Percentiles rank a stretch among this genome's conserved stretches.
Conservation (phyloP, 192 early-diverging fungal genomes). For the Coemansia sp. region DNA sequence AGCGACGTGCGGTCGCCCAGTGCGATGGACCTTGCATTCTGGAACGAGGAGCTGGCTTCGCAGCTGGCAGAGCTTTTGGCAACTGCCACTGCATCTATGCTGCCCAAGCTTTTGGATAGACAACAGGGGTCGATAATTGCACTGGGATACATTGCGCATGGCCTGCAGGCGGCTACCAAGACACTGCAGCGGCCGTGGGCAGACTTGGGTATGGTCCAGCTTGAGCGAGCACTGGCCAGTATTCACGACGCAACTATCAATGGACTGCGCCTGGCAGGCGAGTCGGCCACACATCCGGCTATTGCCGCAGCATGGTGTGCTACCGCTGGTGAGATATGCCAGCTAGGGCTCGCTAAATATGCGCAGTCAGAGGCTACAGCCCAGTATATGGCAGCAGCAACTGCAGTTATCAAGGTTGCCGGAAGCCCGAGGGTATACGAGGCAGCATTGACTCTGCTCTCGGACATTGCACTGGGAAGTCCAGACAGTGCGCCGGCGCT, state of each 20-base stretch:
- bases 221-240: neutral
- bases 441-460: slow-evolving; percentile 62
- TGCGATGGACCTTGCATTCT: slow-evolving; percentile 3
- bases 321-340: slow-evolving; percentile 71
- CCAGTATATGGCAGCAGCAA: slow-evolving; percentile 21
- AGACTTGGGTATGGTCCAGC: slow-evolving; percentile 12
- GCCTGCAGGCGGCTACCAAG: slow-evolving; percentile 13
- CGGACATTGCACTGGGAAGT: slow-evolving; percentile 60
- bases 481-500: slow-evolving; percentile 24
- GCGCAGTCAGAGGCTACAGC: neutral
- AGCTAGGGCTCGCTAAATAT: neutral
- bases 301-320: slow-evolving; percentile 61
- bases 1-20: neutral
- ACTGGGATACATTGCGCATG: slow-evolving; percentile 63
- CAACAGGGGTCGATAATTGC: slow-evolving; percentile 68
- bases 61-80: slow-evolving; percentile 13
- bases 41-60: slow-evolving; percentile 13
- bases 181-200: slow-evolving; percentile 13
- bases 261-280: slow-evolving; percentile 4
- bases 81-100: slow-evolving; percentile 1
- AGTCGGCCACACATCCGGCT: slow-evolving; percentile 46
- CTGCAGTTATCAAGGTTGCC: slow-evolving; percentile 52
- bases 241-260: neutral
- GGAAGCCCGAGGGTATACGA: slow-evolving; percentile 84
- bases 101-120: slow-evolving; percentile 52